A percentile compares a stretch with the other conserved stretches of the same genome.
Conservation (phyloP, 495 filamentous ascomycete genomes). For the Podospora pseudoanserina region DNA sequence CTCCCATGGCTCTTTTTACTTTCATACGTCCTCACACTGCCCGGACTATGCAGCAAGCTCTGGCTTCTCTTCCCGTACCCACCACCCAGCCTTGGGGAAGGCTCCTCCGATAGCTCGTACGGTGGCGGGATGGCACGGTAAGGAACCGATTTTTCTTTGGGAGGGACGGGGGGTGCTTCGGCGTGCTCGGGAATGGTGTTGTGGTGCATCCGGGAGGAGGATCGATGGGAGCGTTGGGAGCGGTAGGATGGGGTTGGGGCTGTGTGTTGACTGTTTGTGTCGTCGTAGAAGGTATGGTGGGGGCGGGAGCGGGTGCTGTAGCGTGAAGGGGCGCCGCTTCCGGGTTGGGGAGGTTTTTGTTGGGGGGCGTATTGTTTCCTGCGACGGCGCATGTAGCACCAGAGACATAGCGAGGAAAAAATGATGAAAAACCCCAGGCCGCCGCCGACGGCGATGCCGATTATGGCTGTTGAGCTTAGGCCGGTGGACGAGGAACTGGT, state of each 20-base stretch:
- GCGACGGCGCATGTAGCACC: conserved; percentile 24
- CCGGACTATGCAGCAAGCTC: conserved; percentile 3
- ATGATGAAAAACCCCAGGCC: conserved; percentile 20
- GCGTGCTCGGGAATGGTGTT: not conserved
- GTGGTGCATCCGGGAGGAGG: not conserved
- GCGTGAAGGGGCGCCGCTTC: not conserved
- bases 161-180: conserved; percentile 25
- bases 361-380: conserved; percentile 8
- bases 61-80: conserved; percentile 9
- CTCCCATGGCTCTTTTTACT: not conserved
- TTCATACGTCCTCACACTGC: not conserved
- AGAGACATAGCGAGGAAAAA: conserved; percentile 18
- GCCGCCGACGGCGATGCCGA: conserved; percentile 33
- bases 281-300: not conserved
- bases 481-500: conserved; percentile 10
- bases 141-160: conserved; percentile 20
- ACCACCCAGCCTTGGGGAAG: conserved; percentile 2
- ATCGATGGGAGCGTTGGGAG: not conserved
- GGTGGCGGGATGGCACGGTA: conserved; percentile 15
- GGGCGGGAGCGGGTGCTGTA: not conserved
- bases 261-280: not conserved
- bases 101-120: conserved; percentile 24
- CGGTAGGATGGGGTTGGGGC: not conserved
- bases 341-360: not conserved
- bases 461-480: conserved; percentile 26